Percentiles rank a stretch among this genome's conserved stretches.
Conservation (phyloP, 306 rosid genomes). For the Abrus pulchellus region DNA sequence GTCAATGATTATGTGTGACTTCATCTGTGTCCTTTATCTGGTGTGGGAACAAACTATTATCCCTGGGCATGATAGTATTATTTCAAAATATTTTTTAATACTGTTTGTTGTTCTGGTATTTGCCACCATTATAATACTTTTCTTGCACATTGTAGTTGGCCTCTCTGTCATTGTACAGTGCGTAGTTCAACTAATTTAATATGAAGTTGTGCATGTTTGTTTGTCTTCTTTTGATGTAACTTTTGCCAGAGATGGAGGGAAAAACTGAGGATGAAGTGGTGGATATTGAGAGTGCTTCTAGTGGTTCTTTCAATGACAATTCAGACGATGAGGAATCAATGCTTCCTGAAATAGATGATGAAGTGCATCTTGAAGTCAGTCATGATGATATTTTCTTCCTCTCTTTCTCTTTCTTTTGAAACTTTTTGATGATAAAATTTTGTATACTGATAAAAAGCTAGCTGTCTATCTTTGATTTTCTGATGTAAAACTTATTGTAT, state of each 20-base stretch:
- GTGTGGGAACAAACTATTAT: constrained; percentile 9
- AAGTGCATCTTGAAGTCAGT: constrained; percentile 67
- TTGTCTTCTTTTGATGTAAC: constrained; percentile 35
- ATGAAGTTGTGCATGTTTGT: constrained; percentile 22
- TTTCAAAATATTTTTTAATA: not conserved
- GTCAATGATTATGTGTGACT: constrained; percentile 9
- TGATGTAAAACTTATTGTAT: constrained; percentile 3
- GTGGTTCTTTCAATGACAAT: constrained; percentile 70
- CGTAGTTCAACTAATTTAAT: constrained; percentile 8
- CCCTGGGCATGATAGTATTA: not conserved
- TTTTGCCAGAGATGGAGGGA: constrained; percentile 66
- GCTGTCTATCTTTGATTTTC: constrained; percentile 26
- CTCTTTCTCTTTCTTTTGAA: not conserved
- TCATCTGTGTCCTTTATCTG: not conserved
- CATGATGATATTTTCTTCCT: constrained; percentile 11
- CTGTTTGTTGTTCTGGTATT: constrained; percentile 6
- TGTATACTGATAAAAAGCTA: not conserved
- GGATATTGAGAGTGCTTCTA: constrained; percentile 66
- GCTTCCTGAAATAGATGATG: constrained; percentile 68
- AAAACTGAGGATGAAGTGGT: constrained; percentile 67
- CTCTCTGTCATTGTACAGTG: constrained; percentile 8
- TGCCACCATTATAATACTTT: not conserved
- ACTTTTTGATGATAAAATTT: constrained; percentile 8
- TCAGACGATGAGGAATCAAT: constrained; percentile 73
- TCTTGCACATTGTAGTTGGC: not conserved